A percentile compares a stretch with the other conserved stretches of the same genome.
phyloP scores from a whole-genome alignment of 179 eudicot genomes.

The Gypsophila paniculata region DNA sequence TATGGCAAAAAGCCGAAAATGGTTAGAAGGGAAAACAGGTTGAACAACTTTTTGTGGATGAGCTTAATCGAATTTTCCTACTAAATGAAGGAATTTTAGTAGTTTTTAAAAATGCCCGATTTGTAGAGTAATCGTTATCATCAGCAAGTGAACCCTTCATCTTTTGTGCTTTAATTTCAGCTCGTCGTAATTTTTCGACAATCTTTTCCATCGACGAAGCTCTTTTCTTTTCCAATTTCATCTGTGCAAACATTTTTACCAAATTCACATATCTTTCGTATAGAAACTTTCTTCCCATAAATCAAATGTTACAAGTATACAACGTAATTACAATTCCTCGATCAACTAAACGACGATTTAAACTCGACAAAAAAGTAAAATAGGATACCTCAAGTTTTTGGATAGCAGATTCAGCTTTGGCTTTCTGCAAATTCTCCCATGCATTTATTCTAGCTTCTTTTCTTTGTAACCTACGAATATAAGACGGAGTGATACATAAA shows the following conservation, averaged over 20 bases:
- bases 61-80: slow-evolving; percentile 17
- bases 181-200: slow-evolving; percentile 28
- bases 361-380: no score
- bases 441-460: slow-evolving; percentile 50
- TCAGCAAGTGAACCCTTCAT: slow-evolving; percentile 28
- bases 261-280: no score
- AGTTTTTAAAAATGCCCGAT: neutral
- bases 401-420: slow-evolving; percentile 53
- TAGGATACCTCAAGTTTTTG: slow-evolving; percentile 50
- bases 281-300: no score
- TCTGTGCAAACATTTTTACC: slow-evolving; percentile 13
- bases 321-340: no score
- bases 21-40: slow-evolving; percentile 28
- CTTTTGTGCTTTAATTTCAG: slow-evolving; percentile 34
- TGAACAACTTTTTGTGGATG: slow-evolving; percentile 22
- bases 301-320: no score
- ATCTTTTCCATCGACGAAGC: slow-evolving; percentile 31
- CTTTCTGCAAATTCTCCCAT: slow-evolving; percentile 55
- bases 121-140: neutral
- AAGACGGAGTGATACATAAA: no score
- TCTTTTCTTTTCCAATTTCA: slow-evolving; percentile 37
- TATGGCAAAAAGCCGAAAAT: neutral
- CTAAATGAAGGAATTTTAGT: slow-evolving; percentile 26
- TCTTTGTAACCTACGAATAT: slow-evolving; percentile 41
- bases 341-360: neutral